Evolutionary conservation across 169 alveolate species (phyloP).

Genomic region (Plasmodium vivax): DNA sequence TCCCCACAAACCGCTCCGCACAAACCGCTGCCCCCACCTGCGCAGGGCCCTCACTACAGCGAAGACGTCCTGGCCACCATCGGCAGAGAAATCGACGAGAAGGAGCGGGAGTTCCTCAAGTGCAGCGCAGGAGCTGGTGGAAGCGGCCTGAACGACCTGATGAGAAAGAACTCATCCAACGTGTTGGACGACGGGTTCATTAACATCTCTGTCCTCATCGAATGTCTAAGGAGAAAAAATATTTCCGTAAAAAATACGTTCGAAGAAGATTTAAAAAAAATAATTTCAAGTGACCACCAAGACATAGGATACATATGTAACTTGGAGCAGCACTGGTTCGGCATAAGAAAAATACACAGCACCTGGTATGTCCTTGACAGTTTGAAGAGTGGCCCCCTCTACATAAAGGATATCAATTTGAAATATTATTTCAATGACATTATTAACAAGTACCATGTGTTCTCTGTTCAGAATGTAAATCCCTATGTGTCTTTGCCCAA

Average conservation of each 20-base stretch:
- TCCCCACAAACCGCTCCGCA: background rate
- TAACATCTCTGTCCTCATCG: conserved; percentile 82
- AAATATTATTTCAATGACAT: conserved; percentile 65
- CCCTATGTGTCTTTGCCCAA: conserved; percentile 70
- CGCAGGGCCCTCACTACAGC: conserved; percentile 81
- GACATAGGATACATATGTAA: conserved; percentile 87
- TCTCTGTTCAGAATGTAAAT: conserved; percentile 64
- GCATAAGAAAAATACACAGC: conserved; percentile 83
- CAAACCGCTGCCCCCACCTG: background rate
- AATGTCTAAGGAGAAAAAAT: conserved; percentile 79
- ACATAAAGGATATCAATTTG: conserved; percentile 66
- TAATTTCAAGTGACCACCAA: conserved; percentile 80
- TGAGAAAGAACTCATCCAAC: conserved; percentile 77
- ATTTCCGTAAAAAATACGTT: conserved; percentile 44
- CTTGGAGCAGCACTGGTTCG: conserved; percentile 85
- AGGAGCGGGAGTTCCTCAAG: conserved; percentile 75
- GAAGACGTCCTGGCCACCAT: conserved; percentile 80
- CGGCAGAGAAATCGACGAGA: conserved; percentile 83
- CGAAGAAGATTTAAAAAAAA: conserved; percentile 79
- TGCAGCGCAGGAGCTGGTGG: background rate
- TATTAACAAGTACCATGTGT: conserved; percentile 67
- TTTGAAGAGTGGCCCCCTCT: conserved; percentile 80
- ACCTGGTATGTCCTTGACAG: conserved; percentile 87
- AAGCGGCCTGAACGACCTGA: background rate
- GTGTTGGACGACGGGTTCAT: conserved; percentile 84